Conservation (phyloP, 306 rosid genomes). For the Trifolium subterraneum region DNA sequence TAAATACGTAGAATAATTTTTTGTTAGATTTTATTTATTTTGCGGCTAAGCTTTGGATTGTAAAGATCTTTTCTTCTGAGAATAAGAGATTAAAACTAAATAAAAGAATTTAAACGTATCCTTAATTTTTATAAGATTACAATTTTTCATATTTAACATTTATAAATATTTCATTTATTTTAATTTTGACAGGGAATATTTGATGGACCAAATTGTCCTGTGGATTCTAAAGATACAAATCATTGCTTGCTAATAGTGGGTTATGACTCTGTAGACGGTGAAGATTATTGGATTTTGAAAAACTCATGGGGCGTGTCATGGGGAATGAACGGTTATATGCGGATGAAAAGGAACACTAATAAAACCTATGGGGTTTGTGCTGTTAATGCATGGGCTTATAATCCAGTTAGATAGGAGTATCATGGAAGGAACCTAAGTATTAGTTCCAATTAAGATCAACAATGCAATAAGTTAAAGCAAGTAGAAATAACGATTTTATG, state of each 20-base stretch:
- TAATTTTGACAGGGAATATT: conserved; percentile 53
- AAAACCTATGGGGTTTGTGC: conserved; percentile 30
- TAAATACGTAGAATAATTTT: no score
- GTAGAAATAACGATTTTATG: neutral
- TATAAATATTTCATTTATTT: no score
- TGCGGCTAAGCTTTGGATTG: no score
- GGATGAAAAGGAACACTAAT: conserved; percentile 53
- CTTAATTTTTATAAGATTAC: no score
- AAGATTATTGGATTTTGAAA: conserved; percentile 69
- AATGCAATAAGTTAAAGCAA: neutral
- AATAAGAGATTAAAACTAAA: no score
- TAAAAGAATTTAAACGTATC: no score
- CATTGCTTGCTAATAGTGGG: conserved; percentile 54
- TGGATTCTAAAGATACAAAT: neutral
- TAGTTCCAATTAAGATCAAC: neutral
- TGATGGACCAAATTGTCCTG: conserved; percentile 39
- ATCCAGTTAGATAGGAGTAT: neutral
- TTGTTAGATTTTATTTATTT: no score
- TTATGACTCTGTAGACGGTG: conserved; percentile 42
- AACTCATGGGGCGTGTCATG: conserved; percentile 60
- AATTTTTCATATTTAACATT: no score
- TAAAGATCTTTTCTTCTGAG: no score
- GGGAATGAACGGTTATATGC: conserved; percentile 60
- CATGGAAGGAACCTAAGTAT: neutral
- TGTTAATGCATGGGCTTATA: conserved; percentile 2